Evolutionary conservation across 2,329 filamentous ascomycete species (phyloP), one percentile per base, ranked within the genome.

Genomic region (Dactylellina sp.): DNA sequence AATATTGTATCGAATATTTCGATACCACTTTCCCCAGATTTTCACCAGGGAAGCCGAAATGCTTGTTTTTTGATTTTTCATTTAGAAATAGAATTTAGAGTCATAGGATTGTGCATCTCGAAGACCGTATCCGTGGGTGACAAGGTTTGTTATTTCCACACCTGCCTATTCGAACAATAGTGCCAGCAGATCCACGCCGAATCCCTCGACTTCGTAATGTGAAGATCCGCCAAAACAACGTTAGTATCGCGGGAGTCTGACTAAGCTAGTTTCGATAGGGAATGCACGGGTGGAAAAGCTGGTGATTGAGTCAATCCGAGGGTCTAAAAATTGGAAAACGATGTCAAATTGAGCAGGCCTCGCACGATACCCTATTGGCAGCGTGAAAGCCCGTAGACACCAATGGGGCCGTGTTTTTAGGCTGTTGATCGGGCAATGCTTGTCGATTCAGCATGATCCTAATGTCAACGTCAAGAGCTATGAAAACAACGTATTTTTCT

Each of bases 161-260:
- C 63, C 53, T 68, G 44, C 63, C 63, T 53, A 37, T 68, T 60
- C 20, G 9, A 47, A 64, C 9, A 22, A 1, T 37, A 47, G 40
- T 46, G 14, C 7, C 24, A 37, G 49, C 35, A 32, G 47, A 42
- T 42, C 25, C 46, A 46, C 7, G 32, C 1, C 22, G n/a, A 2
- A 12, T 4, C n/a, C 14, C 14, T 20, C 56, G 25, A 47, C 1
- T 25, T 7, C 14, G 44, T 46, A 55, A 35, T n/a, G 60, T 55
- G 16, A 60, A 60, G 40, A n/a, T 22, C 47, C 47, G 32, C 40
- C n/a, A 22, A 35, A 24, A 60, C 6, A 22, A 12, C 16, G 7
- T 16, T 9, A 4, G 12, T 46, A 53, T n/a, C 47, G 32, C 4
- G 32, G 56, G 35, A 25, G 24, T 4, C 16, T 55, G 49, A 55